phyloP scores from a whole-genome alignment of 768 basidiomycete species.

The Rhodocollybia butyracea region DNA sequence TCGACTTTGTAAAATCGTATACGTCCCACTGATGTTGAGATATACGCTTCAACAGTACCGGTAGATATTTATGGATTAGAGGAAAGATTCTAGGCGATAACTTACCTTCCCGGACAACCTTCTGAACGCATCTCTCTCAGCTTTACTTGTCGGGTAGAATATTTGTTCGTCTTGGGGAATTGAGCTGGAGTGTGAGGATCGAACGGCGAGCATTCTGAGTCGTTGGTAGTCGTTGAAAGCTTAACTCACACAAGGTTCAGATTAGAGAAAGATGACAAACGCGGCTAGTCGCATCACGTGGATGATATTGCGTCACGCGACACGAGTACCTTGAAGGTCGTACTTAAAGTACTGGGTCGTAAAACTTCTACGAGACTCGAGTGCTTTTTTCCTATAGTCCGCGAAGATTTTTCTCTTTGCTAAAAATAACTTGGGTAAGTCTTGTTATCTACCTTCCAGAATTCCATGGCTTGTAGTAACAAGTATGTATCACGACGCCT shows the following conservation, averaged over 20 bases:
- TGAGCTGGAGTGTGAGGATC: background rate
- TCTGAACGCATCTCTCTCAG: conserved; percentile 19
- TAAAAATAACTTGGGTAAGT: no score
- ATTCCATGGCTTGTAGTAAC: no score
- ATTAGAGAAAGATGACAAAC: background rate
- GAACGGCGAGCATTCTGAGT: background rate
- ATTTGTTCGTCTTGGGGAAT: background rate
- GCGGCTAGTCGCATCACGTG: background rate
- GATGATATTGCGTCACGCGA: no score
- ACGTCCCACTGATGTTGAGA: conserved; percentile 58
- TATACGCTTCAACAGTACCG: conserved; percentile 31
- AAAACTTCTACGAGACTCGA: background rate
- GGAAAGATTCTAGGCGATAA: conserved; percentile 1
- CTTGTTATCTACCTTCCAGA: no score
- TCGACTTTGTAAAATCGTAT: conserved; percentile 48
- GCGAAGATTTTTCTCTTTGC: no score
- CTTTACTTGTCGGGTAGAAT: conserved; percentile 13
- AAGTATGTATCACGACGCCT: no score
- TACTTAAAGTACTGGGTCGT: background rate
- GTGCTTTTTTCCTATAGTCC: no score
- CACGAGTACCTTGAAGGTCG: no score
- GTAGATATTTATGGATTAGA: background rate
- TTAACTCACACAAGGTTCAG: background rate
- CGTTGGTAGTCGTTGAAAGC: background rate
- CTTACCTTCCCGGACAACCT: conserved; percentile 25